A percentile compares a stretch with the other conserved stretches of the same genome.
These are phyloP conservation scores for Heterobasidion parviporum DNA, from an alignment of 1,284 basidiomycete genomes.

Conservation along the genomic window DNA sequence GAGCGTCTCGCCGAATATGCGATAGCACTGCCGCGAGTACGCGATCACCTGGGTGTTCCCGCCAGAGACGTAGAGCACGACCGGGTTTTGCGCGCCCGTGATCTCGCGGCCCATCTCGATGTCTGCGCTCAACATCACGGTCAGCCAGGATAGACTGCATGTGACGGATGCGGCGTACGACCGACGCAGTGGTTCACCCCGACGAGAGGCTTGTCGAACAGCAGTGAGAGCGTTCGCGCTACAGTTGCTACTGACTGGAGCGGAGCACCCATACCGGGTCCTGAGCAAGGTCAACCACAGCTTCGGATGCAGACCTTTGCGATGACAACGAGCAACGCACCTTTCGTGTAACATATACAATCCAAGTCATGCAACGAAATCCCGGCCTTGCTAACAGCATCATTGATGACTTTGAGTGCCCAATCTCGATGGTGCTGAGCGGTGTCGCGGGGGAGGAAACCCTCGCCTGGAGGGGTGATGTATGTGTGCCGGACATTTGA, in stretches of 20 bases:
- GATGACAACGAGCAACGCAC: constrained; percentile 28
- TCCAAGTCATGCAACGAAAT: constrained; percentile 75
- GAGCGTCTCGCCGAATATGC: constrained; percentile 98
- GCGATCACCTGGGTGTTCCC: constrained; percentile 99
- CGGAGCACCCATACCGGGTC: constrained; percentile 98
- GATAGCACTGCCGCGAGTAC: constrained; percentile 93
- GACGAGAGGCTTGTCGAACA: constrained; percentile 89
- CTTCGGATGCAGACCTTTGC: not conserved
- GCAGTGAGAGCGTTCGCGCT: constrained; percentile 84
- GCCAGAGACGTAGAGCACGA: constrained; percentile 97
- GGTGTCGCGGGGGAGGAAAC: constrained; percentile 93
- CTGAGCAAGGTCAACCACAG: constrained; percentile 28
- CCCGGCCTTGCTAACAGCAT: constrained; percentile 70
- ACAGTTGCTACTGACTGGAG: constrained; percentile 93
- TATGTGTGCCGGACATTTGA: constrained; percentile 94
- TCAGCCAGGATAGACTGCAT: too few species aligned
- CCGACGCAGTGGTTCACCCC: constrained; percentile 99
- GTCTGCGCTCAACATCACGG: constrained; percentile 40
- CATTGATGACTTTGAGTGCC: constrained; percentile 77
- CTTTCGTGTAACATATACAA: constrained; percentile 97
- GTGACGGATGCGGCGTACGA: constrained; percentile 48
- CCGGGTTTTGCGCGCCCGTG: constrained; percentile 90
- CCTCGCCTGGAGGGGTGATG: constrained; percentile 96
- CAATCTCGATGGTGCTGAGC: constrained; percentile 95
- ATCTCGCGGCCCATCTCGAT: constrained; percentile 99